Percentiles rank a stretch among this genome's conserved stretches.
These are phyloP conservation scores for Yarrowia hollandica DNA, from an alignment of 805 yeast genomes.

Conservation along the genomic window DNA sequence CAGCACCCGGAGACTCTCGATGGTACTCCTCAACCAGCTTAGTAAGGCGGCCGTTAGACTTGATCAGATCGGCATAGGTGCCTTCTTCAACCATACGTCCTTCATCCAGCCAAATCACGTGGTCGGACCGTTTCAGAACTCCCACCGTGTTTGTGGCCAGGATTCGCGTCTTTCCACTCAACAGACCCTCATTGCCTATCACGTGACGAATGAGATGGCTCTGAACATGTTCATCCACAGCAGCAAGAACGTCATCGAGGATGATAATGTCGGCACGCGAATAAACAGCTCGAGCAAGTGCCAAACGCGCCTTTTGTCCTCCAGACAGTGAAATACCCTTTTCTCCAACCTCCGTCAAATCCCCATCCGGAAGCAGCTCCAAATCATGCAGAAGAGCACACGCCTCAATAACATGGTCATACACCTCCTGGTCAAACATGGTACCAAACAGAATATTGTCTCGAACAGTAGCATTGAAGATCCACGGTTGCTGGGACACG, in stretches of 20 bases:
- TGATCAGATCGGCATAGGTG: slow-evolving; percentile 52
- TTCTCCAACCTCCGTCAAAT: slow-evolving; percentile 82
- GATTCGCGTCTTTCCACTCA: slow-evolving; percentile 62
- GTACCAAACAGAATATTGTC: slow-evolving; percentile 73
- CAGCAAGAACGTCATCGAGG: slow-evolving; percentile 80
- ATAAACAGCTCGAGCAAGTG: slow-evolving; percentile 79
- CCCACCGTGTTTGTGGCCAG: slow-evolving; percentile 85
- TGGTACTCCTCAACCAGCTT: slow-evolving; percentile 1
- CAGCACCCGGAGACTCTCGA: not conserved
- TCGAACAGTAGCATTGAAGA: slow-evolving; percentile 73
- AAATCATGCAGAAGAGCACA: slow-evolving; percentile 71
- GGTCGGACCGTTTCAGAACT: slow-evolving; percentile 65
- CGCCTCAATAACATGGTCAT: slow-evolving; percentile 55
- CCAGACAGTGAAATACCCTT: slow-evolving; percentile 86
- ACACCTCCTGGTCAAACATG: slow-evolving; percentile 52
- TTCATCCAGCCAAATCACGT: slow-evolving; percentile 61
- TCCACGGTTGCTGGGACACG: slow-evolving; percentile 83
- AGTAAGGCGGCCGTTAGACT: slow-evolving; percentile 4
- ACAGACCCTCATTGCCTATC: slow-evolving; percentile 57
- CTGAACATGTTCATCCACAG: slow-evolving; percentile 87
- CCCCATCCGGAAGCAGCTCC: slow-evolving; percentile 69
- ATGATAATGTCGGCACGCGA: slow-evolving; percentile 62
- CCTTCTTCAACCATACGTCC: slow-evolving; percentile 65
- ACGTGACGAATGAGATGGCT: slow-evolving; percentile 71
- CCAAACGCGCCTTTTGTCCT: slow-evolving; percentile 86